Conservation (phyloP, 305 asterid genomes). For the Petunia hybrid region DNA sequence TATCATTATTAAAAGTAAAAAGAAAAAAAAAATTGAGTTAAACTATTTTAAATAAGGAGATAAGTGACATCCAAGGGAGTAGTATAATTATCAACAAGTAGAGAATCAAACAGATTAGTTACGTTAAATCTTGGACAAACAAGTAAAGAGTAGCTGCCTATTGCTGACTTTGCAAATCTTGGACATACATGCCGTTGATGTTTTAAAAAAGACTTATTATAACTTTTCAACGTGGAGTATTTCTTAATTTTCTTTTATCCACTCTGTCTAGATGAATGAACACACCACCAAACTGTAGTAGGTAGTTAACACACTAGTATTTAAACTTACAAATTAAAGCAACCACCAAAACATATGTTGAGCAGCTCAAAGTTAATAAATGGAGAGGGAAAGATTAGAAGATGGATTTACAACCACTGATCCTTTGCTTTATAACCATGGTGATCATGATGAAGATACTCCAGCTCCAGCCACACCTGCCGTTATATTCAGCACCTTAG, state of each 20-base stretch:
- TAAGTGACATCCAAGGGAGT: too few relatives aligned
- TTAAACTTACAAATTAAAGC: not conserved
- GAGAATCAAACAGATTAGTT: not conserved
- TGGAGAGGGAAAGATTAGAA: slow-evolving; percentile 29
- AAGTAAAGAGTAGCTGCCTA: not conserved
- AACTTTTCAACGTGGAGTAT: not conserved
- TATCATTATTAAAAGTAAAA: too few relatives aligned
- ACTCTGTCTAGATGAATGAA: not conserved
- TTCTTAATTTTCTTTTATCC: not conserved
- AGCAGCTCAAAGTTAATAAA: not conserved
- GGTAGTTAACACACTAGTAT: too few relatives aligned
- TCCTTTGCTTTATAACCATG: not conserved
- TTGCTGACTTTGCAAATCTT: not conserved
- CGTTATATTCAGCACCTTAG: slow-evolving; percentile 68
- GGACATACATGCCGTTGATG: not conserved
- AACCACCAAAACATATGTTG: not conserved
- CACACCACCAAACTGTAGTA: not conserved
- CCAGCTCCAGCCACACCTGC: slow-evolving; percentile 53
- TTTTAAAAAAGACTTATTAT: not conserved
- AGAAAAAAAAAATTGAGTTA: too few relatives aligned
- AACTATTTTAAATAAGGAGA: too few relatives aligned
- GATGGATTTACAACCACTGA: slow-evolving; percentile 4
- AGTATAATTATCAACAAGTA: too few relatives aligned
- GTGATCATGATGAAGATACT: slow-evolving; percentile 9
- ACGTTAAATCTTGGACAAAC: too few relatives aligned